A percentile compares a stretch with the other conserved stretches of the same genome.
phyloP scores from a whole-genome alignment of 73 alveolate genomes.

The Effrenium voratum region DNA sequence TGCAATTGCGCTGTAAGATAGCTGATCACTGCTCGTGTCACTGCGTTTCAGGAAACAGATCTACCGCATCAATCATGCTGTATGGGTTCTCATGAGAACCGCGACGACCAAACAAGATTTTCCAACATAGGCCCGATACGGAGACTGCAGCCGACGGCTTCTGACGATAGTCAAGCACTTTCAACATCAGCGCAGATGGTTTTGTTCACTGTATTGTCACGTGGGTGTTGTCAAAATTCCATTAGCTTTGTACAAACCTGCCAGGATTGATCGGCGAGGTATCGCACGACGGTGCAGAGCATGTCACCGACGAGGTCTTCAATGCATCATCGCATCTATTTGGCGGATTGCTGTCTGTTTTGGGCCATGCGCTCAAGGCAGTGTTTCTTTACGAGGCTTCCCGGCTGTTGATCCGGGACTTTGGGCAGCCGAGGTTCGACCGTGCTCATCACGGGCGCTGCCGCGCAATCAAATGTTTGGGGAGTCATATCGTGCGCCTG shows the following conservation, averaged over 20 bases:
- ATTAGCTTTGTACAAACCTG: not conserved
- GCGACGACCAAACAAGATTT: conserved; percentile 32
- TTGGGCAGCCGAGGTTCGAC: conserved; percentile 13
- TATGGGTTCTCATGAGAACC: no score
- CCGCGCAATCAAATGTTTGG: conserved; percentile 72
- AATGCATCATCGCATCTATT: conserved; percentile 85
- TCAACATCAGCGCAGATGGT: not conserved
- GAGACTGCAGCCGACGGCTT: not conserved
- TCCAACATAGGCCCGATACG: conserved; percentile 36
- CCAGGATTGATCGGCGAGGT: conserved; percentile 66
- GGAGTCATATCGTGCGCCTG: conserved; percentile 45
- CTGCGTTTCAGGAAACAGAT: not conserved
- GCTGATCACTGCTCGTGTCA: not conserved
- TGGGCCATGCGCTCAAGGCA: not conserved
- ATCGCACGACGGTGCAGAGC: conserved; percentile 77
- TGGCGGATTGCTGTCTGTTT: conserved; percentile 55
- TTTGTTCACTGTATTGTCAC: not conserved
- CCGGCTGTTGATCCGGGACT: not conserved
- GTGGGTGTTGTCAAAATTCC: not conserved
- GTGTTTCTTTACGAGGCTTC: not conserved
- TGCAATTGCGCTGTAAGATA: not conserved
- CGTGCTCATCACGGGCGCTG: conserved; percentile 76
- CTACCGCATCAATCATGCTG: not conserved
- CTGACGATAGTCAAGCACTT: not conserved
- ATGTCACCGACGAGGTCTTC: conserved; percentile 93